Evolutionary conservation across 2,329 filamentous ascomycete species (phyloP).

Genomic region (Sarocladiaceae sp.): DNA sequence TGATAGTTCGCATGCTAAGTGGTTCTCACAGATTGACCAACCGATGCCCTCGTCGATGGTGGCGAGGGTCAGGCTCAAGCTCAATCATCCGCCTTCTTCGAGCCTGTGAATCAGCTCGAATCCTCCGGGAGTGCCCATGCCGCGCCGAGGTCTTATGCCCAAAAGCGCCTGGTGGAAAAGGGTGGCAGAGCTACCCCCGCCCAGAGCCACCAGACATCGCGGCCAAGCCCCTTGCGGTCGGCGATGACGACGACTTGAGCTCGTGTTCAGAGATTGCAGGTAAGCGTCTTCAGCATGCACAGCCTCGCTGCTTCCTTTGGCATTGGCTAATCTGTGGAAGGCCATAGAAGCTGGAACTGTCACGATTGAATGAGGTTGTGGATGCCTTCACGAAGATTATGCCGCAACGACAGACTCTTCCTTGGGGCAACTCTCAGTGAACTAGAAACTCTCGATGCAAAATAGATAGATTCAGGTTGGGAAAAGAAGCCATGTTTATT

Average conservation of each 20-base stretch:
- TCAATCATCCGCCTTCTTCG: constrained; percentile 33
- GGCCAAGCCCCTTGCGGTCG: constrained; percentile 65
- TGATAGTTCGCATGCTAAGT: constrained; percentile 9
- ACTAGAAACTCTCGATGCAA: neutral
- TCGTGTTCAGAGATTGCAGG: constrained; percentile 26
- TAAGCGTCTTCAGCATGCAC: constrained; percentile 14
- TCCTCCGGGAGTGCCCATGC: constrained; percentile 34
- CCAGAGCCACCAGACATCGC: constrained; percentile 47
- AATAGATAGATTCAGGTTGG: constrained; percentile 2
- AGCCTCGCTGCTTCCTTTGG: no score
- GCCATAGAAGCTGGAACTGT: neutral
- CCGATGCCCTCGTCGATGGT: constrained; percentile 71
- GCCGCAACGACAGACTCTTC: neutral
- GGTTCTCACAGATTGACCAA: constrained; percentile 69
- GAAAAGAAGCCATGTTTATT: constrained; percentile 1
- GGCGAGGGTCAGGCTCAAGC: constrained; percentile 80
- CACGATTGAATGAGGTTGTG: neutral
- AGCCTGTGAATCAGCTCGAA: constrained; percentile 36
- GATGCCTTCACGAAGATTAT: neutral
- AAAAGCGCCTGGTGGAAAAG: constrained; percentile 44
- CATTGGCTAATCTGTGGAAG: neutral
- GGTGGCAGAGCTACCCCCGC: constrained; percentile 40
- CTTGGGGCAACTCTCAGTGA: neutral
- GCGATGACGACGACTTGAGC: constrained; percentile 61
- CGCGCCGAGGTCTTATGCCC: constrained; percentile 38